Conservation (phyloP, 1,139 yeast species). For the Diutina neorugosa region DNA sequence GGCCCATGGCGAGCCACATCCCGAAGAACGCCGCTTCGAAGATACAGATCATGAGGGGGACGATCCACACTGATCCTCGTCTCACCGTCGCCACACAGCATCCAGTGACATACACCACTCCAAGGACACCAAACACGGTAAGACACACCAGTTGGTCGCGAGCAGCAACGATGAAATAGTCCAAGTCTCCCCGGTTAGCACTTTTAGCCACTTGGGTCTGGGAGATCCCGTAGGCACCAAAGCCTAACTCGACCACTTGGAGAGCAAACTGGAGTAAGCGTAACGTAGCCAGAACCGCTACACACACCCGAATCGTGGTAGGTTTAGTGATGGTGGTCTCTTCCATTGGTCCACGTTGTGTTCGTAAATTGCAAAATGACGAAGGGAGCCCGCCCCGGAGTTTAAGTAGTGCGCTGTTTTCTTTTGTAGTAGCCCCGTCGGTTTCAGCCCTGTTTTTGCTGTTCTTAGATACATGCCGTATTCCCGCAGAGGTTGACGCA, state of each 20-base stretch:
- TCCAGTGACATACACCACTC: not conserved
- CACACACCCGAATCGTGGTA: not conserved
- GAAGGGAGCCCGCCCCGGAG: not conserved
- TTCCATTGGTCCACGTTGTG: not conserved
- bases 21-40: not conserved
- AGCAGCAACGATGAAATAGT: not conserved
- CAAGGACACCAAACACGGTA: not conserved
- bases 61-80: not conserved
- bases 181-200: not conserved
- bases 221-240: not conserved
- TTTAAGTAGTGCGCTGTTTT: not conserved
- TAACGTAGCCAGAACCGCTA: not conserved
- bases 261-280: not conserved
- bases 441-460: not conserved
- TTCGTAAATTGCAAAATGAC: not conserved
- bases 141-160: not conserved
- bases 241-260: not conserved
- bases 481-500: not conserved
- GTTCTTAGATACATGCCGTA: not conserved
- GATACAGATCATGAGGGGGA: not conserved
- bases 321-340: not conserved
- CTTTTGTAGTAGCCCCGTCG: not conserved
- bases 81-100: not conserved
- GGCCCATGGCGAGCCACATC: not conserved
- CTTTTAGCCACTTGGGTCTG: not conserved